Evolutionary conservation across 2,329 filamentous ascomycete genomes (phyloP).

Genomic region (Colletotrichum cuscutae): DNA sequence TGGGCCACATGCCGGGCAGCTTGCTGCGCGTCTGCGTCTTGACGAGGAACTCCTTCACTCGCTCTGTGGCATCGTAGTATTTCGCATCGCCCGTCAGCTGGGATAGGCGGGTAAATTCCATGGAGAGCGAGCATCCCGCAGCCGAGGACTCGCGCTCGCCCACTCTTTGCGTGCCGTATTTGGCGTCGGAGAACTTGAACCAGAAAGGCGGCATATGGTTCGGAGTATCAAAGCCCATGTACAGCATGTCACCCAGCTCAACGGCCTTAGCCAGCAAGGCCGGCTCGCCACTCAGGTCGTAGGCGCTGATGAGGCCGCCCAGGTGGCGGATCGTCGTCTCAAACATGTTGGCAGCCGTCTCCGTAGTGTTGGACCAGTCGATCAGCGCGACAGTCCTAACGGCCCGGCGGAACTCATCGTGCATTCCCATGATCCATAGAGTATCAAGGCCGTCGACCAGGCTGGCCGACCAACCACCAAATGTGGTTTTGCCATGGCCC

Average conservation of each 20-base stretch:
- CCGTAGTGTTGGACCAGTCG: constrained; percentile 62
- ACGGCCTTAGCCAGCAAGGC: constrained; percentile 60
- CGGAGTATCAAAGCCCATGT: constrained; percentile 64
- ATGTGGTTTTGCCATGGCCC: constrained; percentile 55
- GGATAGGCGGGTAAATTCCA: constrained; percentile 80
- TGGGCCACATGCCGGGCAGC: constrained; percentile 79
- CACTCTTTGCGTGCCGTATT: constrained; percentile 48
- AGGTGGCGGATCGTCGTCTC: constrained; percentile 70
- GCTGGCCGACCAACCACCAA: constrained; percentile 68
- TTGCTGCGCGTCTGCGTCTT: constrained; percentile 72
- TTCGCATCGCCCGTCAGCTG: constrained; percentile 78
- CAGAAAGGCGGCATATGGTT: constrained; percentile 61
- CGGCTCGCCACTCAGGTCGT: constrained; percentile 60
- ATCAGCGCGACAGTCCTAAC: constrained; percentile 61
- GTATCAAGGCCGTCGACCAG: constrained; percentile 69
- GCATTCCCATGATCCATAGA: constrained; percentile 68
- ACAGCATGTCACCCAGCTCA: constrained; percentile 65
- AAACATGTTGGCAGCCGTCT: constrained; percentile 65
- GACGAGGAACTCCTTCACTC: constrained; percentile 76
- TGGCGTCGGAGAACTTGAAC: constrained; percentile 55
- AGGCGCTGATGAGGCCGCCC: constrained; percentile 62
- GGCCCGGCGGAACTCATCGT: constrained; percentile 64
- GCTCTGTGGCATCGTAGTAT: constrained; percentile 80
- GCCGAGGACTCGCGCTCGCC: constrained; percentile 53
- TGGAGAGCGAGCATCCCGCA: constrained; percentile 71